phyloP scores from a whole-genome alignment of 2,329 filamentous ascomycete genomes.

The Metarhizium album region DNA sequence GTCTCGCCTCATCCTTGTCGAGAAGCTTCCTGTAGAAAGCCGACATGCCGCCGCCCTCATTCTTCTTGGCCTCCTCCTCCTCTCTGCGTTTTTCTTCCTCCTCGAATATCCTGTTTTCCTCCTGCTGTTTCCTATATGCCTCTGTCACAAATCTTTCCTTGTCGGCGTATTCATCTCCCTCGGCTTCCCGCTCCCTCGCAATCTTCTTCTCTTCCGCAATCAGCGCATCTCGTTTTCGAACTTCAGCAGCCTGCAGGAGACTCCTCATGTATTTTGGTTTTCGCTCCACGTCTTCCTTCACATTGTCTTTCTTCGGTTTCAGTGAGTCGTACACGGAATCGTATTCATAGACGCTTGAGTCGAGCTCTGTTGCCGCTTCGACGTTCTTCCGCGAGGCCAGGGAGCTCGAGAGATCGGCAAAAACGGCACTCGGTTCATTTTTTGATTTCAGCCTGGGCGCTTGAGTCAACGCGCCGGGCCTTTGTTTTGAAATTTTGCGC shows the following conservation, averaged over 20 bases:
- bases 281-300: constrained; percentile 42
- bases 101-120: constrained; percentile 59
- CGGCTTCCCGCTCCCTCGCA: constrained; percentile 64
- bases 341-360: constrained; percentile 75
- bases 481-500: constrained; percentile 24
- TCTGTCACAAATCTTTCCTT: constrained; percentile 83
- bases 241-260: constrained; percentile 60
- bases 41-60: constrained; percentile 58
- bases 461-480: constrained; percentile 22
- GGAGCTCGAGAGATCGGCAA: constrained; percentile 56
- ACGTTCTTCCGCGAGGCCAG: constrained; percentile 53
- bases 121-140: constrained; percentile 72
- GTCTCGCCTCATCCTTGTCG: constrained; percentile 57
- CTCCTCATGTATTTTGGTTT: constrained; percentile 72
- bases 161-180: constrained; percentile 70
- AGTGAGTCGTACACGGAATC: constrained; percentile 72
- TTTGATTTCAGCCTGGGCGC: constrained; percentile 36
- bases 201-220: constrained; percentile 74
- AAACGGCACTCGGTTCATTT: constrained; percentile 32
- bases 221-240: constrained; percentile 66
- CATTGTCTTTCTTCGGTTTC: constrained; percentile 52
- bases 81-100: constrained; percentile 59
- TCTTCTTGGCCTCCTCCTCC: constrained; percentile 53
- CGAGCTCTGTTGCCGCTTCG: constrained; percentile 53
- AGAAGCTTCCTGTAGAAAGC: constrained; percentile 69